A percentile compares a stretch with the other conserved stretches of the same genome.
Conservation (phyloP, 2,329 filamentous ascomycete species). For the Paecilomyces fulvus region DNA sequence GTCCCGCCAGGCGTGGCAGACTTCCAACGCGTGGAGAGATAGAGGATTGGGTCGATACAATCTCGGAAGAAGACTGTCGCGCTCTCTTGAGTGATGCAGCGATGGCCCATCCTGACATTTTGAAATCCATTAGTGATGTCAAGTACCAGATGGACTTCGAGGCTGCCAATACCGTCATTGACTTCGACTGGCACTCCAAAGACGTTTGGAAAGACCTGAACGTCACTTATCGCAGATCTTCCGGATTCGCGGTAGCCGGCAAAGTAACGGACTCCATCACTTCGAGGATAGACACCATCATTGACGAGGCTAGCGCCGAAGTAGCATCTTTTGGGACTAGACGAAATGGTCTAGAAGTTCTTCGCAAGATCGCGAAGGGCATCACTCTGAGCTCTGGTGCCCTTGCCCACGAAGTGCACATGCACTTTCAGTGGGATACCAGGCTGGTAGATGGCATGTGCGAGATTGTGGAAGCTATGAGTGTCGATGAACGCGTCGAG, state of each 20-base stretch:
- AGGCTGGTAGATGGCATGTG: slow-evolving; percentile 9
- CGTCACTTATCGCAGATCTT: neutral
- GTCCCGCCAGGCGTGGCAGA: too few relatives aligned
- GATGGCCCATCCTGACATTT: neutral
- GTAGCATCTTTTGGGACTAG: slow-evolving; percentile 7
- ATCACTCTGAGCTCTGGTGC: slow-evolving; percentile 4
- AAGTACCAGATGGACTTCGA: neutral
- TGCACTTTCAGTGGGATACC: slow-evolving; percentile 3
- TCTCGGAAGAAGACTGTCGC: neutral
- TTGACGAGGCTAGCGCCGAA: neutral
- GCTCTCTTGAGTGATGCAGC: neutral
- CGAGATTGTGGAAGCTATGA: slow-evolving; percentile 7
- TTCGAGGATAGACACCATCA: slow-evolving; percentile 1
- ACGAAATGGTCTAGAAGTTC: slow-evolving; percentile 9
- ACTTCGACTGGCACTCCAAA: slow-evolving; percentile 6
- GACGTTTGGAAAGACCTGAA: slow-evolving; percentile 10
- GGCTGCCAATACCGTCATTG: slow-evolving; percentile 2
- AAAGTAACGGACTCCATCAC: slow-evolving; percentile 4
- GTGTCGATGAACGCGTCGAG: slow-evolving; percentile 1
- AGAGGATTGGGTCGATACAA: neutral
- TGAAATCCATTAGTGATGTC: neutral
- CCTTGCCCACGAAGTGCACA: slow-evolving; percentile 9
- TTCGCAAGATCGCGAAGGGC: slow-evolving; percentile 13
- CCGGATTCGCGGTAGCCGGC: neutral
- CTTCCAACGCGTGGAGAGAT: neutral